Conservation (phyloP, 1,284 basidiomycete genomes). For the Trametes sp. region DNA sequence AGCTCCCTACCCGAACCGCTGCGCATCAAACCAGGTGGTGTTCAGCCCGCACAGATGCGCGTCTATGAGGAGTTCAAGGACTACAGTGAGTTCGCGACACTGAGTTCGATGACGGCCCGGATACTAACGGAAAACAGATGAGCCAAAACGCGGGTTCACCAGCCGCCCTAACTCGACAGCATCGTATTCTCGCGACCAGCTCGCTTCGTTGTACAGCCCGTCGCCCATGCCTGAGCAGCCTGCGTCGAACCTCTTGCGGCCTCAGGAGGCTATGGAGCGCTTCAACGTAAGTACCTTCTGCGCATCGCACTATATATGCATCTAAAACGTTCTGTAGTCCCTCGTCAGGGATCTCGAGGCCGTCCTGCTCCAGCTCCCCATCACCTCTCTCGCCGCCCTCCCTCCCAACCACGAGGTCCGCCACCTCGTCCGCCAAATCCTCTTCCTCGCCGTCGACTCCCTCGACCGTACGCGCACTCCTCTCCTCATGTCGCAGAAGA, state of each 20-base stretch:
- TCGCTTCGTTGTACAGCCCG: constrained; percentile 54
- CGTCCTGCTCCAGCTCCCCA: constrained; percentile 72
- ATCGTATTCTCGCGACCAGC: constrained; percentile 58
- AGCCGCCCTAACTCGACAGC: constrained; percentile 74
- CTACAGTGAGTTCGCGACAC: constrained; percentile 23
- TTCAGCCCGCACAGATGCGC: constrained; percentile 83
- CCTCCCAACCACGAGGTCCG: constrained; percentile 89
- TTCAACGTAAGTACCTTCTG: constrained; percentile 61
- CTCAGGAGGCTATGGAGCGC: constrained; percentile 80
- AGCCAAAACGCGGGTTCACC: constrained; percentile 56
- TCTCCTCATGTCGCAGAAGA: constrained; percentile 93
- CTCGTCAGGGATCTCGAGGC: constrained; percentile 84
- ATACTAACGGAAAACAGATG: no score
- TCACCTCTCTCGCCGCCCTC: constrained; percentile 70
- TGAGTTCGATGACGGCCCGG: no score
- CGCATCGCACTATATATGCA: background rate
- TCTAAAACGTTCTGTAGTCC: constrained; percentile 33
- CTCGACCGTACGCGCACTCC: constrained; percentile 87
- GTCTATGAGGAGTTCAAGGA: constrained; percentile 97
- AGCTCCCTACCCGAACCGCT: constrained; percentile 89
- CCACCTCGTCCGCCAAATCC: constrained; percentile 82
- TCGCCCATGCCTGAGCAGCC: constrained; percentile 59
- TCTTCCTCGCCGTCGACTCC: constrained; percentile 81
- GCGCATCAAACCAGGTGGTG: constrained; percentile 84
- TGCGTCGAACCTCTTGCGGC: constrained; percentile 54